Conservation (phyloP, 2,329 filamentous ascomycete genomes). For the Coleophoma crateriformis region DNA sequence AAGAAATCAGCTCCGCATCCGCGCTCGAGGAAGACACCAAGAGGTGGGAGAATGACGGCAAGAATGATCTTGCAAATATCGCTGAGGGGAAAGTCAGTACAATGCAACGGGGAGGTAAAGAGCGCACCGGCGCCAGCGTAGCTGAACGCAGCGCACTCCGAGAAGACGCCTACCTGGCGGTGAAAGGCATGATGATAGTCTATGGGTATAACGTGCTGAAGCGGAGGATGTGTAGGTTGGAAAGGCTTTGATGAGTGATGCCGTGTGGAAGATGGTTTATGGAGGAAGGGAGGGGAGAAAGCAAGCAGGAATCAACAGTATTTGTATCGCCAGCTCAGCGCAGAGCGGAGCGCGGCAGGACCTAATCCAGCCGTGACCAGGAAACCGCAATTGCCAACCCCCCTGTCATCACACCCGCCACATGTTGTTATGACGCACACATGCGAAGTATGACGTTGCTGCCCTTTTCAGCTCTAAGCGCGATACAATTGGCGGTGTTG, state of each 20-base stretch:
- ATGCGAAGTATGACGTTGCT: too few relatives aligned
- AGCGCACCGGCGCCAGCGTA: neutral
- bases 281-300: neutral
- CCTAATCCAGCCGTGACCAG: neutral
- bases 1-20: conserved; percentile 82
- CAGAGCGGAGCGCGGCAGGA: neutral
- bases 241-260: neutral
- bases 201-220: neutral
- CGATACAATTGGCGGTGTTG: too few relatives aligned
- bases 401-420: too few relatives aligned
- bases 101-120: neutral
- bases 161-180: conserved; percentile 40
- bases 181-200: conserved; percentile 45
- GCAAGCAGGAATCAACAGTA: neutral
- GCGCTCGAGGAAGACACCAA: conserved; percentile 92
- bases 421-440: too few relatives aligned
- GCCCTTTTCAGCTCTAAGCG: too few relatives aligned
- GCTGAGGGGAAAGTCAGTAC: conserved; percentile 33
- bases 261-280: neutral
- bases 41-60: conserved; percentile 82
- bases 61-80: conserved; percentile 81
- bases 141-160: neutral
- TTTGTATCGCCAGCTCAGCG: neutral
- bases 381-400: neutral
- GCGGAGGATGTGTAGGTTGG: neutral